A percentile compares a stretch with the other conserved stretches of the same genome.
Evolutionary conservation across 768 basidiomycete species (phyloP).

Genomic region (Trametes elegans): DNA sequence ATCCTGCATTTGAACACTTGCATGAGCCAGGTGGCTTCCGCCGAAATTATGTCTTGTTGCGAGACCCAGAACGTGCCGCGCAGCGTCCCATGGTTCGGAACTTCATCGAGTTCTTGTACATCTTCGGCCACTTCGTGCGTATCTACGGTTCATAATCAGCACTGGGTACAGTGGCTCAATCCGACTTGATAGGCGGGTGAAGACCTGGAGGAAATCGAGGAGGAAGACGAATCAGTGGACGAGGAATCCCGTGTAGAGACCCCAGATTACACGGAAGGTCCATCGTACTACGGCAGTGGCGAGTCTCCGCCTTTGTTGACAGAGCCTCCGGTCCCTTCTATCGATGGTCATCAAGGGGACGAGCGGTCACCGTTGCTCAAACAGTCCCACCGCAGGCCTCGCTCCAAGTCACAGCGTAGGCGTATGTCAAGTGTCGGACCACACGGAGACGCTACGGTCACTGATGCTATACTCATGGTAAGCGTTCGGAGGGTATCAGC

Average conservation of each 20-base stretch:
- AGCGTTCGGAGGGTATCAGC: constrained; percentile 20
- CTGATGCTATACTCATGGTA: constrained; percentile 93
- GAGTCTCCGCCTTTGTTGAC: constrained; percentile 3
- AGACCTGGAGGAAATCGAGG: constrained; percentile 70
- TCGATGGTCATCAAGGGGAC: constrained; percentile 25
- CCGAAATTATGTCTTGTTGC: constrained; percentile 74
- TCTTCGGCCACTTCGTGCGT: constrained; percentile 96
- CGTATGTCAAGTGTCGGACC: constrained; percentile 54
- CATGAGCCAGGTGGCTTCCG: constrained; percentile 95
- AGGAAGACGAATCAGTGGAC: constrained; percentile 46
- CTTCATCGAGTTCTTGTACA: constrained; percentile 91
- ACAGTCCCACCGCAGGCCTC: constrained; percentile 42
- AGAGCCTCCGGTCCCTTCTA: constrained; percentile 1
- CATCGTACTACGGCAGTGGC: constrained; percentile 12
- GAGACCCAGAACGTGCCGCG: constrained; percentile 40
- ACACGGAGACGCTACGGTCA: constrained; percentile 85
- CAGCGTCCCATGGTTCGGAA: constrained; percentile 65
- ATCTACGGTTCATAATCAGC: background rate
- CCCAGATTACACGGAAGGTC: constrained; percentile 8
- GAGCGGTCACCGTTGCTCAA: constrained; percentile 61
- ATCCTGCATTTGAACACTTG: constrained; percentile 89
- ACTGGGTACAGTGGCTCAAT: background rate
- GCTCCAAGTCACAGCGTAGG: constrained; percentile 39
- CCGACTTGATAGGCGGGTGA: constrained; percentile 67
- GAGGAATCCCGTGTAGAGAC: constrained; percentile 21